A percentile compares a stretch with the other conserved stretches of the same genome.
Evolutionary conservation across 2,329 filamentous ascomycete genomes (phyloP).

Genomic region (Aureobasidium sp.): DNA sequence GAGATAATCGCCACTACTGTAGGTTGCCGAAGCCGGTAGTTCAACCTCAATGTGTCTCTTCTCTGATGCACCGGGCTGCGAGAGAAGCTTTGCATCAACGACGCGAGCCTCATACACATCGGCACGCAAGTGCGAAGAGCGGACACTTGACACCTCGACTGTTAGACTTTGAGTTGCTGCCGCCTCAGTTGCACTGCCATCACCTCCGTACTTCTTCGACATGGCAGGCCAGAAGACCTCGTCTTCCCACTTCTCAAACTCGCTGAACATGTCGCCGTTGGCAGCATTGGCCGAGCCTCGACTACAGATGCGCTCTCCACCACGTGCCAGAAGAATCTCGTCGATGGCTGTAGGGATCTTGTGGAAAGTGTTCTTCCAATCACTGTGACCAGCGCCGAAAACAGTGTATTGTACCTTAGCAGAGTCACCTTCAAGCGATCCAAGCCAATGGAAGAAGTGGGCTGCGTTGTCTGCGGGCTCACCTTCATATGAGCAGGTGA

Average conservation of each 20-base stretch:
- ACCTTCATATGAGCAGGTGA: constrained; percentile 68
- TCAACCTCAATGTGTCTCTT: constrained; percentile 51
- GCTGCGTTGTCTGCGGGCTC: constrained; percentile 66
- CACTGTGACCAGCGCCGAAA: constrained; percentile 60
- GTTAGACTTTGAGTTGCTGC: constrained; percentile 34
- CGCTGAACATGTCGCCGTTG: constrained; percentile 58
- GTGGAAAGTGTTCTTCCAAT: constrained; percentile 57
- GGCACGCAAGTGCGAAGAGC: constrained; percentile 54
- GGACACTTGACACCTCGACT: constrained; percentile 48
- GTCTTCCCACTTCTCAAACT: constrained; percentile 64
- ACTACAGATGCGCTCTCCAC: constrained; percentile 43
- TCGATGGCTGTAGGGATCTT: constrained; percentile 59
- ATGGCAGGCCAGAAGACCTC: constrained; percentile 48
- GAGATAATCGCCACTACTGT: constrained; percentile 69
- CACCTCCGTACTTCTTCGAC: constrained; percentile 32
- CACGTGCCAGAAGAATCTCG: constrained; percentile 43
- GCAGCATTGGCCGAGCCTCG: constrained; percentile 55
- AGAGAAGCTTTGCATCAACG: constrained; percentile 46
- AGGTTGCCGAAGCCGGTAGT: constrained; percentile 46
- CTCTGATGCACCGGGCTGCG: constrained; percentile 42
- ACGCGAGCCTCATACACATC: constrained; percentile 58
- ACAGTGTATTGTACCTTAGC: constrained; percentile 57
- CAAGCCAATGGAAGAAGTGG: constrained; percentile 62
- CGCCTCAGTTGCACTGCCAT: constrained; percentile 15
- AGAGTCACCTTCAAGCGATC: constrained; percentile 42